Evolutionary conservation across 805 yeast species (phyloP).

Genomic region (Peterozyma toletana): DNA sequence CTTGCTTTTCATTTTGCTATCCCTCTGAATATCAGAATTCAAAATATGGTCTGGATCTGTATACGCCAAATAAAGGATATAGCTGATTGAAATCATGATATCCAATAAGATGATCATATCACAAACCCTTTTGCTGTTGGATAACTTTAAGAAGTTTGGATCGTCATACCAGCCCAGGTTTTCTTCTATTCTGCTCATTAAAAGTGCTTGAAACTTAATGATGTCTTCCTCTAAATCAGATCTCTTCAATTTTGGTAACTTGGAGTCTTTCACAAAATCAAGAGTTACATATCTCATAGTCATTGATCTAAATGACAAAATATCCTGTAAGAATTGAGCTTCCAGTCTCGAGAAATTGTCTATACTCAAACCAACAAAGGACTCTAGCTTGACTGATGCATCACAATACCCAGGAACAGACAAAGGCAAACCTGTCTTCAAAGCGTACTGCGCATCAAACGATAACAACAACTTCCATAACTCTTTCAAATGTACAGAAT

Average conservation of each 20-base stretch:
- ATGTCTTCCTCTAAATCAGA: slow-evolving; percentile 1
- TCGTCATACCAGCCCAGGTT: too few species aligned
- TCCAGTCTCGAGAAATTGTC: background rate
- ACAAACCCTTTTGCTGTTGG: too few species aligned
- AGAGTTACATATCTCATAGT: background rate
- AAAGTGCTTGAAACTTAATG: background rate
- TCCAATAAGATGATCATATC: background rate
- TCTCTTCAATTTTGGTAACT: background rate
- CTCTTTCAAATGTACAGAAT: slow-evolving; percentile 6
- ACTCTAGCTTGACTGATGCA: too few species aligned
- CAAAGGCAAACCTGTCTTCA: slow-evolving; percentile 7
- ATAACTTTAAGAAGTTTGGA: too few species aligned
- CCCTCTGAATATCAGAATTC: slow-evolving; percentile 3
- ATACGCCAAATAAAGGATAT: slow-evolving; percentile 1
- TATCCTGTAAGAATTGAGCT: background rate
- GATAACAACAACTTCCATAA: slow-evolving; percentile 6
- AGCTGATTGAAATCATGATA: background rate
- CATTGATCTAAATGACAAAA: background rate
- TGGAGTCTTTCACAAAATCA: background rate
- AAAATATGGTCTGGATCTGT: slow-evolving; percentile 3
- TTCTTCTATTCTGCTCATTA: background rate
- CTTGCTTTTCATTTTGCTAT: background rate
- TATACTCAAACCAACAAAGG: too few species aligned
- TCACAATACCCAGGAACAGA: slow-evolving; percentile 7
- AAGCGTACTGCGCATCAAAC: slow-evolving; percentile 4